Conservation (phyloP, 768 basidiomycete genomes). For the Macrolepiota dolichaula region DNA sequence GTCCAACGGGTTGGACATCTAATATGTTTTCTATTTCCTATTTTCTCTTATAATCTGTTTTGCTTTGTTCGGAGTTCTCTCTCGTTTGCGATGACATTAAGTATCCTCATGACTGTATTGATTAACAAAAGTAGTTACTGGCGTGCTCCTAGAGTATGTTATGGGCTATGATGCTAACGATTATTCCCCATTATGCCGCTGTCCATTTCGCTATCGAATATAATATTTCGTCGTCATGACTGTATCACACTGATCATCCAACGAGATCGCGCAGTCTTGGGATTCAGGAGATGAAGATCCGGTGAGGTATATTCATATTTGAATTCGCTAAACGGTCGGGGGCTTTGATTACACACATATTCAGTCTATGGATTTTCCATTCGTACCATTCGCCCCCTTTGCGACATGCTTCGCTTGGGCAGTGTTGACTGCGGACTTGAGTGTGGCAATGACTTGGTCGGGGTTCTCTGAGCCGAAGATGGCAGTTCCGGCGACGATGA, state of each 20-base stretch:
- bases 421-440: constrained; percentile 68
- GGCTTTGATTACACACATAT: not conserved
- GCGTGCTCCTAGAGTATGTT: constrained; percentile 8
- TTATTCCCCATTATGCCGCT: not conserved
- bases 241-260: not conserved
- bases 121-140: constrained; percentile 7
- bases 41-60: not conserved
- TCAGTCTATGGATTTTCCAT: constrained; percentile 8
- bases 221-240: not conserved
- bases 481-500: constrained; percentile 96
- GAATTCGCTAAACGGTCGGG: not conserved
- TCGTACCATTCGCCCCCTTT: constrained; percentile 6
- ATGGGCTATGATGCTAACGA: constrained; percentile 5
- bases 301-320: constrained; percentile 3
- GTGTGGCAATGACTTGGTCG: constrained; percentile 65
- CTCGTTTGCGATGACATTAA: constrained; percentile 3
- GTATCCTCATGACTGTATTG: constrained; percentile 1
- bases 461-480: constrained; percentile 85
- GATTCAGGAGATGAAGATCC: not conserved
- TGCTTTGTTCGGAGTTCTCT: not conserved
- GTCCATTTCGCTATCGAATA: not conserved
- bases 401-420: constrained; percentile 49
- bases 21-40: not conserved
- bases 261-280: not conserved
- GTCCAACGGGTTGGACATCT: not conserved